phyloP scores from a whole-genome alignment of 371 early-diverging fungal genomes.

The Mucor irregularis region DNA sequence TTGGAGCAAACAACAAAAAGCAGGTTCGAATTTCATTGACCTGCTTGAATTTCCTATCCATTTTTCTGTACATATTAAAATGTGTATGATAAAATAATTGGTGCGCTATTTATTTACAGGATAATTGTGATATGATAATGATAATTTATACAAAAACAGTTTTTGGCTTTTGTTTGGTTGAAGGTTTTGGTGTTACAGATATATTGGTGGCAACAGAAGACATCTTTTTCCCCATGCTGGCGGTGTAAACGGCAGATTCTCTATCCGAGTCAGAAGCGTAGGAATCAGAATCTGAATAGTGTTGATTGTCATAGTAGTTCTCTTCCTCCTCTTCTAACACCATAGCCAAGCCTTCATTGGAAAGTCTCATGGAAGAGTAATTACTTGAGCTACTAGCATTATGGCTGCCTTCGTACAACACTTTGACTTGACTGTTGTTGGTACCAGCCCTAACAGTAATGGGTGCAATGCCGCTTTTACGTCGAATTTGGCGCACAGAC shows the following conservation, averaged over 20 bases:
- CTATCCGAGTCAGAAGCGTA: slow-evolving; percentile 4
- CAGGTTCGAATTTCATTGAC: too few relatives aligned
- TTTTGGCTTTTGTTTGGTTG: slow-evolving; percentile 8
- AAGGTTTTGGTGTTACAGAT: not conserved
- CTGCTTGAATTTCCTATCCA: too few relatives aligned
- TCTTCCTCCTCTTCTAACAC: slow-evolving; percentile 38
- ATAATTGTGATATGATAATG: too few relatives aligned
- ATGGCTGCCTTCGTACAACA: slow-evolving; percentile 19
- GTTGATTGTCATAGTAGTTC: slow-evolving; percentile 16
- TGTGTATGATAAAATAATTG: too few relatives aligned
- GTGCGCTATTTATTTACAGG: too few relatives aligned
- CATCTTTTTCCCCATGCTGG: slow-evolving; percentile 7
- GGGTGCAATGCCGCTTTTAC: not conserved
- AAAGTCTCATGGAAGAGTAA: slow-evolving; percentile 13
- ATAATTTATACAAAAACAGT: slow-evolving; percentile 23
- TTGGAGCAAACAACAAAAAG: too few relatives aligned
- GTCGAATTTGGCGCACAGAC: slow-evolving; percentile 12
- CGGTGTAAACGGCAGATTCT: not conserved
- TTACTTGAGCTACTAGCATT: slow-evolving; percentile 1
- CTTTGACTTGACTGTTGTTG: not conserved
- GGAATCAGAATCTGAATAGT: slow-evolving; percentile 9
- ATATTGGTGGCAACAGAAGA: not conserved
- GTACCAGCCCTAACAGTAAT: not conserved
- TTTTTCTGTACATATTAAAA: too few relatives aligned
- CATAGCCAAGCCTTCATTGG: slow-evolving; percentile 33